Evolutionary conservation across 371 early-diverging fungal species (phyloP), one percentile per base, ranked within the genome.

Genomic region (Mortierella sp.): DNA sequence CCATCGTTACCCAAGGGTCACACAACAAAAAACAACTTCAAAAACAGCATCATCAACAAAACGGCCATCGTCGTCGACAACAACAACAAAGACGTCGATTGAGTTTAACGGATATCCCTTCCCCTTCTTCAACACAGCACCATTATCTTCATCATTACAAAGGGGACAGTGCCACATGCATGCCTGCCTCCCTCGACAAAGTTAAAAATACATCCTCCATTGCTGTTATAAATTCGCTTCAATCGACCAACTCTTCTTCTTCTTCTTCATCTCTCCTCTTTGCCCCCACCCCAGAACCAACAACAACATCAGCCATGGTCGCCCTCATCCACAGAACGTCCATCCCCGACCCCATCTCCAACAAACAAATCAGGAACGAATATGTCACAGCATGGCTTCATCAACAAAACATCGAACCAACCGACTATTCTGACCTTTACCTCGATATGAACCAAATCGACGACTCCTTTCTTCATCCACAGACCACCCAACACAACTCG

Each of bases 361-460:
- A 61, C 44, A 66, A 50, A 8, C 45, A 52, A 61, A 41, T 39
- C 52, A 71, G 61, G 16, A 67, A 66, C 31, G 72, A 71, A 11
- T 48, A 66, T 34, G 39, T 77, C 47, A 24, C 77, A 5, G 66
- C 67, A n/a, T 77, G 77, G 77, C 66, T 77, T 9, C 37, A 43
- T n/a, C 68, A 58, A 3, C 77, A 77, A 41, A 48, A 14, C 26
- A 11, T 53, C 34, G n/a, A 66, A 14, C 58, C 34, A n/a, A 7
- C 53, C 19, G 41, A n/a, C 7, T 40, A 39, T 45, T 16, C 5
- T 39, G 50, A 19, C 2, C n/a, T 52, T 53, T 41, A 44, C 40
- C 52, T 5, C 34, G 29, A 69, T 43, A 52, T 13, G 1, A 58
- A 50, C 22, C 29, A 50, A 22, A 44, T 61, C 34, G 63, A 74